Conservation (phyloP, 352 stramenopile genomes). For the Phytophthora sansomeana region DNA sequence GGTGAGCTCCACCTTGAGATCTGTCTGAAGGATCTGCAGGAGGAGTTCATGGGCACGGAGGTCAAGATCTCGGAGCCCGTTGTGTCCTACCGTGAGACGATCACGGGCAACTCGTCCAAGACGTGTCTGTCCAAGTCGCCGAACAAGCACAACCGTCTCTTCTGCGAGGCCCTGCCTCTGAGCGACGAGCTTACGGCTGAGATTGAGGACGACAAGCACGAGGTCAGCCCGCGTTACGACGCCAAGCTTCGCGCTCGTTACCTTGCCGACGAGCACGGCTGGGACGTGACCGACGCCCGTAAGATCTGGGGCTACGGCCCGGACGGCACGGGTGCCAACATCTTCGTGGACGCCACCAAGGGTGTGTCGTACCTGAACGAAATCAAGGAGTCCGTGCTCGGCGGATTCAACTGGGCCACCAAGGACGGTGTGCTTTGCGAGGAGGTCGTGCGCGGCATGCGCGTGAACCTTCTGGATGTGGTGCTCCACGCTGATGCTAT, state of each 20-base stretch:
- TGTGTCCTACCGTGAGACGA: slow-evolving; percentile 99
- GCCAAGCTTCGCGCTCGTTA: slow-evolving; percentile 97
- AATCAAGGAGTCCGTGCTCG: slow-evolving; percentile 99
- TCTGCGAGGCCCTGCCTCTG: slow-evolving; percentile 94
- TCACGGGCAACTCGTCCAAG: slow-evolving; percentile 95
- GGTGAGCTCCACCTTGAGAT: slow-evolving; percentile 99
- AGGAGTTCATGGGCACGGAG: slow-evolving; percentile 99
- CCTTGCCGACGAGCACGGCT: slow-evolving; percentile 97
- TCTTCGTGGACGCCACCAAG: slow-evolving; percentile 99
- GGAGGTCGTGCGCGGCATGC: slow-evolving; percentile 97
- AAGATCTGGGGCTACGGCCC: slow-evolving; percentile 99
- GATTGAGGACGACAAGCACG: slow-evolving; percentile 97
- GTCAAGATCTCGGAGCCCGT: slow-evolving; percentile 99
- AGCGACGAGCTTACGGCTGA: slow-evolving; percentile 95
- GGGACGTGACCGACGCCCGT: slow-evolving; percentile 98
- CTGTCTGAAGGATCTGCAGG: slow-evolving; percentile 99
- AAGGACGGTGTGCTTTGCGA: slow-evolving; percentile 98
- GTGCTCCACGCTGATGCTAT: slow-evolving; percentile 99
- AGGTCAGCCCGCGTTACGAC: slow-evolving; percentile 93
- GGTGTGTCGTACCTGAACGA: slow-evolving; percentile 99
- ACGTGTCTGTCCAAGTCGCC: slow-evolving; percentile 99
- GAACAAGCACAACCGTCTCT: slow-evolving; percentile 99
- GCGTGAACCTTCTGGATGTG: slow-evolving; percentile 99
- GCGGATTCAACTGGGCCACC: slow-evolving; percentile 99
- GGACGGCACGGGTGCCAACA: slow-evolving; percentile 98